Evolutionary conservation across 306 rosid species (phyloP).

Genomic region (Vigna angularis): DNA sequence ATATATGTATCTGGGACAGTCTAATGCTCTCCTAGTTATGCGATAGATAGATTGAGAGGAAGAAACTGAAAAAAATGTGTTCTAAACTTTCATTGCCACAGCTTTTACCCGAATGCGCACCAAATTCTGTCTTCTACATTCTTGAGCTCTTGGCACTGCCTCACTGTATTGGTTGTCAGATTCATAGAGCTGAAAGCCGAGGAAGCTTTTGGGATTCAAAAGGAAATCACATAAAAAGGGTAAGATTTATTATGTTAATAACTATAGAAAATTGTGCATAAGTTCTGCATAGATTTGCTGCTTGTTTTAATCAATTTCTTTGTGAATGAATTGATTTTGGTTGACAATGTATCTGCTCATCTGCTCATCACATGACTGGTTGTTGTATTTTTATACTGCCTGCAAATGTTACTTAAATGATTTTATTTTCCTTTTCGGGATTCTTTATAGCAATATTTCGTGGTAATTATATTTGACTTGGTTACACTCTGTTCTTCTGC

Average conservation of each 20-base stretch:
- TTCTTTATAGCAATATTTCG: slow-evolving; percentile 1
- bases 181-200: slow-evolving; percentile 81
- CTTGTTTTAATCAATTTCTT: neutral
- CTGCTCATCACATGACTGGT: neutral
- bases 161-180: slow-evolving; percentile 80
- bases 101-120: slow-evolving; percentile 93
- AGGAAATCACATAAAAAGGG: slow-evolving; percentile 78
- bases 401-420: neutral
- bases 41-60: slow-evolving; percentile 5
- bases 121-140: slow-evolving; percentile 75
- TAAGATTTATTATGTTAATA: slow-evolving; percentile 47
- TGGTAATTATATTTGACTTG: neutral
- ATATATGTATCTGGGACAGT: slow-evolving; percentile 20
- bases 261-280: slow-evolving; percentile 12
- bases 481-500: neutral
- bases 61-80: neutral
- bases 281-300: neutral
- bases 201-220: slow-evolving; percentile 74
- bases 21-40: neutral
- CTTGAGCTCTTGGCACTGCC: slow-evolving; percentile 72
- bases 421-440: neutral
- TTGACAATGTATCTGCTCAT: too few relatives aligned
- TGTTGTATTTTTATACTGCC: neutral
- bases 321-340: slow-evolving; percentile 1
- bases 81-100: slow-evolving; percentile 52